Conservation (phyloP, 805 yeast genomes). For the Saccharomyces mikatae region DNA sequence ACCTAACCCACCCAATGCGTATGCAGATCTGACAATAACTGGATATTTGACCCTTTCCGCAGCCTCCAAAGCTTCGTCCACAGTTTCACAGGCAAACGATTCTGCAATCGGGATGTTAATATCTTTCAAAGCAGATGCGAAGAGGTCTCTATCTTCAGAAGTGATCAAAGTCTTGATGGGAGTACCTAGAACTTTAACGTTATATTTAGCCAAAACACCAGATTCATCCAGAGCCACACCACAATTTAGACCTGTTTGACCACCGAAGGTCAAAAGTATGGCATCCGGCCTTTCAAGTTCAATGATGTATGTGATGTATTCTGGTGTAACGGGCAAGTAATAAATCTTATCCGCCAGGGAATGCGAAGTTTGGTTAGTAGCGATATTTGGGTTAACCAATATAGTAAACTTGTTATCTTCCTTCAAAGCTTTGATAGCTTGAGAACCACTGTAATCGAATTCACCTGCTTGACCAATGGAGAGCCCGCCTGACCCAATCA, state of each 20-base stretch:
- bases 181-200: conserved; percentile 93
- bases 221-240: conserved; percentile 91
- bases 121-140: conserved; percentile 90
- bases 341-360: conserved; percentile 92
- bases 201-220: conserved; percentile 87
- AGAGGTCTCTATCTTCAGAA: conserved; percentile 94
- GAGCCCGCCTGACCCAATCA: conserved; percentile 95
- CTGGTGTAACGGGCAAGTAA: conserved; percentile 94
- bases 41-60: conserved; percentile 88
- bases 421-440: conserved; percentile 89
- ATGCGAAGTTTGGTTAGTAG: conserved; percentile 94
- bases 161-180: conserved; percentile 94
- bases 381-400: conserved; percentile 90
- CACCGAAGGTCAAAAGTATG: conserved; percentile 91
- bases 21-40: conserved; percentile 94
- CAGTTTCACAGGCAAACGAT: conserved; percentile 88
- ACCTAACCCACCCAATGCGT: conserved; percentile 94
- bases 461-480: conserved; percentile 98
- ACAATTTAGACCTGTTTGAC: conserved; percentile 94
- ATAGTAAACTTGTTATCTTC: conserved; percentile 84
- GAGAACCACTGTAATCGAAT: conserved; percentile 94
- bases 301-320: conserved; percentile 88
- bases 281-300: conserved; percentile 97
- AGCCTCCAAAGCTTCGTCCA: conserved; percentile 88
- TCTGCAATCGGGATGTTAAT: conserved; percentile 94